Conservation (phyloP, 306 rosid species). For the Acmispon strigosus region DNA sequence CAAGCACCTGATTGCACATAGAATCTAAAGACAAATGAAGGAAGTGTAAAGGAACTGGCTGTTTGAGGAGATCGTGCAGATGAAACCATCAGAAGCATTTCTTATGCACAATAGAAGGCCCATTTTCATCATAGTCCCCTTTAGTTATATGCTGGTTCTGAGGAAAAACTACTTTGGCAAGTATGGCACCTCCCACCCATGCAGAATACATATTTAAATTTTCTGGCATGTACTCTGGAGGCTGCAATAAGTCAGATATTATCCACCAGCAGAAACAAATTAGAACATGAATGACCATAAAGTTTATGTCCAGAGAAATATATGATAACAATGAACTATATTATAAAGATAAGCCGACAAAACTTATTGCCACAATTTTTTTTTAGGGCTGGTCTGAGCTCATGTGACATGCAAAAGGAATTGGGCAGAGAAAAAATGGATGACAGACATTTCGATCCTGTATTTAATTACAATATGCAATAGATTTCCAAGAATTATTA, state of each 20-base stretch:
- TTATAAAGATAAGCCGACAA: neutral
- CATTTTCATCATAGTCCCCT: conserved; percentile 94
- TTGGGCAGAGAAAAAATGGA: too few relatives aligned
- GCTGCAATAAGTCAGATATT: conserved; percentile 32
- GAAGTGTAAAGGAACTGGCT: neutral
- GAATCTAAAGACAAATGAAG: conserved; percentile 21
- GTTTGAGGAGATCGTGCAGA: neutral
- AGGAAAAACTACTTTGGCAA: conserved; percentile 97
- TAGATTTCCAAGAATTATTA: neutral
- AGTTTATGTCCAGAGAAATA: neutral
- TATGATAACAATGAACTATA: neutral
- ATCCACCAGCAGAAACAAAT: neutral
- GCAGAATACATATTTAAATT: conserved; percentile 79
- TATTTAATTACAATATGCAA: too few relatives aligned
- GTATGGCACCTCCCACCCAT: conserved; percentile 99
- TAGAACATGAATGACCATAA: neutral
- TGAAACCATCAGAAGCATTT: conserved; percentile 65
- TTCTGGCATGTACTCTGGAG: conserved; percentile 59
- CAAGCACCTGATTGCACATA: neutral
- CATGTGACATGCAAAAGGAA: too few relatives aligned
- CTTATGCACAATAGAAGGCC: conserved; percentile 90
- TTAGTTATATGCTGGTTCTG: conserved; percentile 95
- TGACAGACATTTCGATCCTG: too few relatives aligned
- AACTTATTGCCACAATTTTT: too few relatives aligned
- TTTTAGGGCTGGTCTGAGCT: too few relatives aligned